These are phyloP conservation scores for Sporobolomyces roseus DNA, from an alignment of 768 basidiomycete species.

Conservation along the genomic window DNA sequence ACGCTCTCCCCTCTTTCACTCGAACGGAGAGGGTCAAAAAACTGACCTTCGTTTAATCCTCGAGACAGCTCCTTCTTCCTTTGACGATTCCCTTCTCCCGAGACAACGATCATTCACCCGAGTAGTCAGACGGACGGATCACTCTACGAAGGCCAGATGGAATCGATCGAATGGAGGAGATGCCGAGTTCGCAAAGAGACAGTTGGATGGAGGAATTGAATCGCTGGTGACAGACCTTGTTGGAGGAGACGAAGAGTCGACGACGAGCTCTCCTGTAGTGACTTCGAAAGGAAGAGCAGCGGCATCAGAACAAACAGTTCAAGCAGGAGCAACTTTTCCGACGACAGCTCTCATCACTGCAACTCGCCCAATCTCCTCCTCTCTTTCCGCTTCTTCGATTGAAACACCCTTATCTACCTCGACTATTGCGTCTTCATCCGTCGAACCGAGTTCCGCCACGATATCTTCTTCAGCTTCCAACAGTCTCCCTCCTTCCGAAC, in stretches of 20 bases:
- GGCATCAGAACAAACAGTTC: not conserved
- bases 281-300: not conserved
- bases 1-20: not conserved
- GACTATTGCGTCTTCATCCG: not conserved
- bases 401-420: not conserved
- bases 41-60: not conserved
- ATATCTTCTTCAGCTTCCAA: not conserved
- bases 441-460: not conserved
- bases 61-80: no score
- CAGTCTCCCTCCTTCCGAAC: not conserved
- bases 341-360: constrained; percentile 1
- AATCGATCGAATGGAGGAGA: no score
- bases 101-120: no score
- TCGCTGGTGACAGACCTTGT: constrained; percentile 3
- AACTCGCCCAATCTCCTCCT: not conserved
- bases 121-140: no score
- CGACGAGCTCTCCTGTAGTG: not conserved
- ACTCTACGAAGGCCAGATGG: no score
- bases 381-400: not conserved
- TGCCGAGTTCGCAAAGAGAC: no score
- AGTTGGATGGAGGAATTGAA: not conserved
- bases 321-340: not conserved
- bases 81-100: no score
- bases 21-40: not conserved
- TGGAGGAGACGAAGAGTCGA: not conserved